Percentiles rank a stretch among this genome's conserved stretches.
Conservation (phyloP, 2,329 filamentous ascomycete species). For the Aspergillus tanneri region DNA sequence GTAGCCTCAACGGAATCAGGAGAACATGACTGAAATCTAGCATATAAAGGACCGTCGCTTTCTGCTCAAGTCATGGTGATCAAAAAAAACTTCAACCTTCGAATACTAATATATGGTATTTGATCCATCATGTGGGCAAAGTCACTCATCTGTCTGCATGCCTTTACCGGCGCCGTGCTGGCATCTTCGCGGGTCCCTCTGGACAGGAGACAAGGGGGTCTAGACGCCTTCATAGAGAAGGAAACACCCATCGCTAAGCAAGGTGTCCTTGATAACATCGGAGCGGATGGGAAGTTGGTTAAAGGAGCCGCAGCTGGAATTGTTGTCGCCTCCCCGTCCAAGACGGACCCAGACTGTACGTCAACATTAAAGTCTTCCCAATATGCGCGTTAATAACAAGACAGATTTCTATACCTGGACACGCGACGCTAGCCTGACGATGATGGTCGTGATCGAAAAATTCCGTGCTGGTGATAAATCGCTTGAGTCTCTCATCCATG, state of each 20-base stretch:
- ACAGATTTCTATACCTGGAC: conserved; percentile 78
- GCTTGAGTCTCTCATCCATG: conserved; percentile 61
- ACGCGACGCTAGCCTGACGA: conserved; percentile 67
- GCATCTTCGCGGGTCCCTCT: conserved; percentile 3
- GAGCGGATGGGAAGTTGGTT: conserved; percentile 27
- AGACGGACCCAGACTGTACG: conserved; percentile 53
- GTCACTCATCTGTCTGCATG: conserved; percentile 2
- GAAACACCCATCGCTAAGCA: conserved; percentile 13
- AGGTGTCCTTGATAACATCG: conserved; percentile 19
- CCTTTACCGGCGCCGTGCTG: conserved; percentile 2
- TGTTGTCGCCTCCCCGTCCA: conserved; percentile 56
- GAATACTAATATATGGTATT: not conserved
- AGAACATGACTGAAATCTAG: too few relatives aligned
- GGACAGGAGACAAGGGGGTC: conserved; percentile 4
- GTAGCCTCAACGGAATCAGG: too few relatives aligned
- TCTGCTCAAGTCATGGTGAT: not conserved
- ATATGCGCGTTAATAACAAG: not conserved
- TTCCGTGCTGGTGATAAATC: conserved; percentile 60
- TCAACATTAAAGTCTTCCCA: not conserved
- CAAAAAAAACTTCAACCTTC: not conserved
- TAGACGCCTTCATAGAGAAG: conserved; percentile 11
- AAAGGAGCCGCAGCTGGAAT: conserved; percentile 51
- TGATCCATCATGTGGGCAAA: conserved; percentile 2
- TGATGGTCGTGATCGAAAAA: conserved; percentile 66
- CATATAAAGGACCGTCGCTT: not conserved